A percentile compares a stretch with the other conserved stretches of the same genome.
These are phyloP conservation scores for Phytopythium aichiense DNA, from an alignment of 352 stramenopile species.

Conservation along the genomic window DNA sequence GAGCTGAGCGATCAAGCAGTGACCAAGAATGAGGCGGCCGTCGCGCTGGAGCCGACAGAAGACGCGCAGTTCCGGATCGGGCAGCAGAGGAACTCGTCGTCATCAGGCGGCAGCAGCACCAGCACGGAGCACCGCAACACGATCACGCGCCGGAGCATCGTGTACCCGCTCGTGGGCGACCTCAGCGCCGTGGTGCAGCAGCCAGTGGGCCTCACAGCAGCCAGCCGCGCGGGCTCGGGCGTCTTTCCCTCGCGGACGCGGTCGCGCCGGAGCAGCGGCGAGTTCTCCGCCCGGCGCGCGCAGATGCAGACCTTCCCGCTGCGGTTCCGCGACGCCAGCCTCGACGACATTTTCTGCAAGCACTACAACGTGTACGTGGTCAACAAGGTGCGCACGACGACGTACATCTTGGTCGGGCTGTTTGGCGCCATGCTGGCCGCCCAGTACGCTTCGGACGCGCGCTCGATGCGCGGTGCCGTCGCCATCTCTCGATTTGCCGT, in stretches of 20 bases:
- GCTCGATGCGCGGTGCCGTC: constrained; percentile 19
- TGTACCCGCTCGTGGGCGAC: constrained; percentile 23
- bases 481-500: constrained; percentile 38
- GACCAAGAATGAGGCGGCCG: neutral
- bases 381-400: constrained; percentile 54
- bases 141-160: constrained; percentile 16
- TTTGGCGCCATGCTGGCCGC: constrained; percentile 42
- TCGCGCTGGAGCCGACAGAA: constrained; percentile 1
- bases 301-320: constrained; percentile 57
- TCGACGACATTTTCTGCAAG: constrained; percentile 70
- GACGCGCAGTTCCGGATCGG: constrained; percentile 10
- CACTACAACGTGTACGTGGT: constrained; percentile 75
- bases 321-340: constrained; percentile 46
- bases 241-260: neutral
- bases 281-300: constrained; percentile 16
- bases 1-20: neutral
- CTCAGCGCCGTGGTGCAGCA: constrained; percentile 40
- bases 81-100: neutral
- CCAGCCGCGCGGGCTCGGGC: neutral
- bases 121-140: constrained; percentile 11
- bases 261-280: neutral
- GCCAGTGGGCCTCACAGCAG: constrained; percentile 5
- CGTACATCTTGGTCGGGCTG: constrained; percentile 42
- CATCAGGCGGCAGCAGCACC: constrained; percentile 4
- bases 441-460: constrained; percentile 37